Evolutionary conservation across 140 eudicot species (phyloP).

Genomic region (Bidens hawaiensis): DNA sequence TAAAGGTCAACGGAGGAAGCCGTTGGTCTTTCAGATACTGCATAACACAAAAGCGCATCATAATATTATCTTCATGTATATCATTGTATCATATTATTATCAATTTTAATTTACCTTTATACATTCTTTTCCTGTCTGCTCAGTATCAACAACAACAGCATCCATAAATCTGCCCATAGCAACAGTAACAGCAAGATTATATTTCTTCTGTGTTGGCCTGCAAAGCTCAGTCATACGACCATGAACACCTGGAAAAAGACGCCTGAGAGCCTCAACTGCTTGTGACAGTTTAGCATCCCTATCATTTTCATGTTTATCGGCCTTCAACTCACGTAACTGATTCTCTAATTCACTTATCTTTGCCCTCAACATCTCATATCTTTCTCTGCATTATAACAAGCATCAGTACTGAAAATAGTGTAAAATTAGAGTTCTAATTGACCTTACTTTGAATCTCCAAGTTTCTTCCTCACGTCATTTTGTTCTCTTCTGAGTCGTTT

Average conservation of each 20-base stretch:
- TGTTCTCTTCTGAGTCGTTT: constrained; percentile 66
- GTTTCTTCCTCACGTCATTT: constrained; percentile 63
- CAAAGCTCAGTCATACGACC: constrained; percentile 99
- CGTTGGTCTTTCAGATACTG: constrained; percentile 97
- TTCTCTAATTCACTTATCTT: constrained; percentile 76
- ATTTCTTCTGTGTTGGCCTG: constrained; percentile 86
- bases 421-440: constrained; percentile 2
- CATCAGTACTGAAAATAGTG: not conserved
- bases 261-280: constrained; percentile 92
- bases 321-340: constrained; percentile 88
- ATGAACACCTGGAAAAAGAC: constrained; percentile 98
- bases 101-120: constrained; percentile 60
- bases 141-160: constrained; percentile 96
- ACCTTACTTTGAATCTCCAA: constrained; percentile 66
- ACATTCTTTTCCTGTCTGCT: constrained; percentile 93
- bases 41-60: constrained; percentile 16
- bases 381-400: constrained; percentile 44
- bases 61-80: not conserved
- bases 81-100: not conserved
- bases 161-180: constrained; percentile 99
- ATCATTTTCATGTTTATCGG: constrained; percentile 92
- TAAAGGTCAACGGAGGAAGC: constrained; percentile 99
- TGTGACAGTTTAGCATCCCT: constrained; percentile 85
- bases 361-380: constrained; percentile 56
- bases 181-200: constrained; percentile 97